Evolutionary conservation across 192 early-diverging fungal species (phyloP), one percentile per base, ranked within the genome.

Genomic region (Chytriomyces confervae): DNA sequence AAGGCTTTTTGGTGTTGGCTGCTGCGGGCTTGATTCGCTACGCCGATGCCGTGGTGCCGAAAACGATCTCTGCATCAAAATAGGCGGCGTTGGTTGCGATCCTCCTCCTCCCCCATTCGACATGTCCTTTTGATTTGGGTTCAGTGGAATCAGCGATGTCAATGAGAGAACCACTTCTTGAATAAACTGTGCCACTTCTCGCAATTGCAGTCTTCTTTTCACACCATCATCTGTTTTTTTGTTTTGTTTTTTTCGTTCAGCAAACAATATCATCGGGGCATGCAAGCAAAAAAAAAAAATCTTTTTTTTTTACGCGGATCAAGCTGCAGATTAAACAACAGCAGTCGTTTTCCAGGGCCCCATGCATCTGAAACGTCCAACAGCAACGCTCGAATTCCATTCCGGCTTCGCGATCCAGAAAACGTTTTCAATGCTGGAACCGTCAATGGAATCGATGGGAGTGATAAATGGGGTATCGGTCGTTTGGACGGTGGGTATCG

Each of bases 401-500:
- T 78, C 53, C 77, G 50, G 27, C 65, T 68, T 43, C 23, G 23
- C 53, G 65, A 61, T 60, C 13, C 46, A 29, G 77, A 60, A 61
- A 75, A 64, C 23, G 72, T 61, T 61, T 62, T 69, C 43, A 69
- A 49, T 23, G 77, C 50, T 1, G 77, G 77, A 13, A 78, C 77
- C 7, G 68, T 78, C 9, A 78, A 57, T 13, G 77, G 77, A 36
- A 78, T 62, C 16, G 77, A 69, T 7, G 61, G 61, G 6, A 78
- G 66, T 11, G 50, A 57, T 53, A 78, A 47, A 20, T 70, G 77
- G 10, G 77, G 77, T 10, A 44, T 27, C 2, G 77, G 77, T 16
- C 77, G 66, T 67, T 70, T 68, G 20, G 77, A 50, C 8, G 77
- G 77, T 3, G 77, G 77, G 50, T 78, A 78, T 71, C 77, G 48